Conservation (phyloP, 768 basidiomycete species). For the Lactarius trivialis region DNA sequence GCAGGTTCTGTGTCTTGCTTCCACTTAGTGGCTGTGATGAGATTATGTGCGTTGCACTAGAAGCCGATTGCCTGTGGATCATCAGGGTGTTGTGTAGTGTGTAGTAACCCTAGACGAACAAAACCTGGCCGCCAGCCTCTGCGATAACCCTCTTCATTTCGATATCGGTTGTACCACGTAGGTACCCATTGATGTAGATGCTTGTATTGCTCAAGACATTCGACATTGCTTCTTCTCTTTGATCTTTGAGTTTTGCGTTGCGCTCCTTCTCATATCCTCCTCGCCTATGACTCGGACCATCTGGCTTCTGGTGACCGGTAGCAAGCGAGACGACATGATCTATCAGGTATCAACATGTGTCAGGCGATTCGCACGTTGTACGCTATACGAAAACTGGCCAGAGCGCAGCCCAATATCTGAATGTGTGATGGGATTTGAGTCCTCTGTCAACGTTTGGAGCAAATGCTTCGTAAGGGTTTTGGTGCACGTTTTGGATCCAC, state of each 20-base stretch:
- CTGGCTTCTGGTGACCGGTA: constrained; percentile 36
- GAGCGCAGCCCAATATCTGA: constrained; percentile 56
- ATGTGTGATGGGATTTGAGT: constrained; percentile 74
- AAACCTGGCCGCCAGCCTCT: constrained; percentile 57
- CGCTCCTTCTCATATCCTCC: constrained; percentile 24
- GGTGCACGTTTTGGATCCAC: neutral
- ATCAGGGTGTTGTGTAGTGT: neutral
- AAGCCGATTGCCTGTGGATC: constrained; percentile 41
- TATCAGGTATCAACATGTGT: constrained; percentile 25
- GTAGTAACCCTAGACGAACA: constrained; percentile 37
- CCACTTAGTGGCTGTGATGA: constrained; percentile 67
- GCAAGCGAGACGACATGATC: constrained; percentile 56
- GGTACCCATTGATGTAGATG: constrained; percentile 67
- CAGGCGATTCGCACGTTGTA: constrained; percentile 1
- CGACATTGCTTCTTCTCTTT: constrained; percentile 22
- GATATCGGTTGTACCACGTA: constrained; percentile 66
- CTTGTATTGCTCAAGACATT: constrained; percentile 38
- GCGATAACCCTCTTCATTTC: constrained; percentile 67
- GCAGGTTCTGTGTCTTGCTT: constrained; percentile 60
- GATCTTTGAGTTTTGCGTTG: constrained; percentile 27
- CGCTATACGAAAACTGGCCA: constrained; percentile 35
- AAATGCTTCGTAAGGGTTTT: constrained; percentile 50
- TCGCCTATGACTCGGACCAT: constrained; percentile 24
- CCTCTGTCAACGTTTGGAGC: constrained; percentile 52
- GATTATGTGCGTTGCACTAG: constrained; percentile 71